A percentile compares a stretch with the other conserved stretches of the same genome.
Evolutionary conservation across 495 filamentous ascomycete species (phyloP).

Genomic region (Aspergillus conjunctus): DNA sequence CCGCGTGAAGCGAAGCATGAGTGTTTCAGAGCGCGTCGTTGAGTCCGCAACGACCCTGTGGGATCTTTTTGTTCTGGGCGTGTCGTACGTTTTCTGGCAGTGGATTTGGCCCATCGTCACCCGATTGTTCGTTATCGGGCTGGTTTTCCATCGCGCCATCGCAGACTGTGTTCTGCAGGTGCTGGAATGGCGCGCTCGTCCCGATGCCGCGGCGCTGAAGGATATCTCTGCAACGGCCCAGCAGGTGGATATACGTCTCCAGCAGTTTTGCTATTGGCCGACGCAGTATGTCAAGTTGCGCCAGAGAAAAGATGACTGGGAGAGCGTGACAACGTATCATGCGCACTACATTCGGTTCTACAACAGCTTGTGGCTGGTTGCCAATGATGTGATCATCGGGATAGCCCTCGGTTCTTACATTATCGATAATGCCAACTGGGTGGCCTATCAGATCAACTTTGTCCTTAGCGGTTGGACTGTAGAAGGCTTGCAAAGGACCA

Average conservation of each 20-base stretch:
- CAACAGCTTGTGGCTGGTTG: conserved; percentile 97
- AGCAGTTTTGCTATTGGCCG: conserved; percentile 99
- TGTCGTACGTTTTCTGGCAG: conserved; percentile 70
- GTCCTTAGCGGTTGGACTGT: conserved; percentile 83
- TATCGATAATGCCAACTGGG: conserved; percentile 87
- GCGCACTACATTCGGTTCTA: conserved; percentile 99
- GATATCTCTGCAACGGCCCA: conserved; percentile 98
- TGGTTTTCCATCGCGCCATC: conserved; percentile 78
- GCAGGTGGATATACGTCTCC: conserved; percentile 94
- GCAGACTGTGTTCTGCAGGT: conserved; percentile 80
- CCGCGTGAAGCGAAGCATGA: conserved; percentile 79
- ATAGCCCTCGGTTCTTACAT: conserved; percentile 96
- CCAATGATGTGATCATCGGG: conserved; percentile 98
- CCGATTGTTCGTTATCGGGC: conserved; percentile 68
- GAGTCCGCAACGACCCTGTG: conserved; percentile 86
- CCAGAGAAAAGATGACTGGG: conserved; percentile 88
- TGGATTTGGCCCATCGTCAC: conserved; percentile 81
- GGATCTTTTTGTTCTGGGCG: conserved; percentile 67
- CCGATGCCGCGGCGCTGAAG: conserved; percentile 82
- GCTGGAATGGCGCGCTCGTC: conserved; percentile 84
- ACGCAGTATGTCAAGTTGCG: conserved; percentile 92
- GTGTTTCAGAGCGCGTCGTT: conserved; percentile 92
- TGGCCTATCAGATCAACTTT: conserved; percentile 77
- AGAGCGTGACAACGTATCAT: conserved; percentile 91
- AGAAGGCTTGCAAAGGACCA: conserved; percentile 83